Percentiles rank a stretch among this genome's conserved stretches.
Conservation (phyloP, 2,329 filamentous ascomycete species). For the Pseudogymnoascus sp. region DNA sequence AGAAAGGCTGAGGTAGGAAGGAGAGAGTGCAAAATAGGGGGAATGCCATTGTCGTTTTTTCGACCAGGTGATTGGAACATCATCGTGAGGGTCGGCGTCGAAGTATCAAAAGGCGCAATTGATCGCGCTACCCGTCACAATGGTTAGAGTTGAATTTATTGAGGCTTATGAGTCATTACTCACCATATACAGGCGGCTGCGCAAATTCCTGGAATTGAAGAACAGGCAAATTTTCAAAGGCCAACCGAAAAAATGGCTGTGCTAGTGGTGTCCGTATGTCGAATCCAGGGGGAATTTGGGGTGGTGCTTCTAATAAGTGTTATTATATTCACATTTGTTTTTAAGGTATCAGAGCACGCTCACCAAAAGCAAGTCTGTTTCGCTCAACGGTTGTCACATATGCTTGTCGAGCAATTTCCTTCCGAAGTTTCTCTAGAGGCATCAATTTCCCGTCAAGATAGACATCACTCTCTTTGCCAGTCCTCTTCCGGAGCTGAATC, state of each 20-base stretch:
- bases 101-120: not conserved
- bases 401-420: conserved; percentile 12
- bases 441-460: conserved; percentile 2
- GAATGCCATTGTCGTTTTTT: not conserved
- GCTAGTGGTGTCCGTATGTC: conserved; percentile 3
- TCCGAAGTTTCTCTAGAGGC: conserved; percentile 10
- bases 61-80: not conserved
- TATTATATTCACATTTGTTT: not conserved
- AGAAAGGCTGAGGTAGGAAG: not conserved
- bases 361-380: not conserved
- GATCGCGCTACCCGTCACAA: not conserved
- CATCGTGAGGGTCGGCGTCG: not conserved
- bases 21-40: not conserved
- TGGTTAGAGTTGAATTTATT: not conserved
- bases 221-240: not conserved
- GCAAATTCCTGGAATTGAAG: not conserved
- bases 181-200: not conserved
- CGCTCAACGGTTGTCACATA: not conserved
- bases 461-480: conserved; percentile 9
- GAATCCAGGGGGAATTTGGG: conserved; percentile 11
- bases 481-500: conserved; percentile 7
- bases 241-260: not conserved
- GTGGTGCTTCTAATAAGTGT: not conserved
- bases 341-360: not conserved
- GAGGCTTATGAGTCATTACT: not conserved